Evolutionary conservation across 495 filamentous ascomycete species (phyloP), one percentile per base, ranked within the genome.

Genomic region (Penicillium soppii): DNA sequence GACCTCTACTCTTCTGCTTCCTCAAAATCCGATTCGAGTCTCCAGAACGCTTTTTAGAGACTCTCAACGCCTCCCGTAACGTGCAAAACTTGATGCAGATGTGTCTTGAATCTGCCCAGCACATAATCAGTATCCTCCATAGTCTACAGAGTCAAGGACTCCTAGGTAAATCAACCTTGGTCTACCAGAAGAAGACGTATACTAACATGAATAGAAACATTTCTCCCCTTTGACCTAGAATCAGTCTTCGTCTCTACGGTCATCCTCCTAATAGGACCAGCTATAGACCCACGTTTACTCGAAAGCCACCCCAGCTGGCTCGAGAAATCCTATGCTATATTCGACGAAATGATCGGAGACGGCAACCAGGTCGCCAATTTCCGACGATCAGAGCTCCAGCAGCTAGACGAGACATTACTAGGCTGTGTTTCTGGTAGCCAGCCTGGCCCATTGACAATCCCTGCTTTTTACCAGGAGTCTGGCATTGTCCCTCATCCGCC

Each of bases 221-320:
- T 76, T 47, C 67, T 76, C 22, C 65, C 71, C 7, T 76, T 76
- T 37, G 71, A 76, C 52, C 67, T 73, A 21, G 73, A 76, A 43
- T 66, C 71, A 27, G 58, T 67, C 10, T 76, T 69, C 33, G 62
- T 69, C 17, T 73, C 70, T 30, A 64, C 63, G 5, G 58, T 72
- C 2, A 65, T 71, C 42, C 67, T 75, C 10, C 55, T 70, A 9
- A 57, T 73, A 15, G 61, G 61, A 3, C 60, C 62, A 8, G 62
- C 66, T 20, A 68, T 71, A 33, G 69, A 74, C 39, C 45, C 52
- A 3, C 46, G 53, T 8, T 56, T 69, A 0, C 39, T 69, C 19
- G 56, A 62, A 46, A 56, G 59, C 27, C 56, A 58, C 17, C 61
- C 54, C 13, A 43, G 50, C 15, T 74, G 71, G 69, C 51, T 75